Evolutionary conservation across 805 yeast genomes (phyloP), one percentile per base, ranked within the genome.

Genomic region (Wickerhamiella australiensis): DNA sequence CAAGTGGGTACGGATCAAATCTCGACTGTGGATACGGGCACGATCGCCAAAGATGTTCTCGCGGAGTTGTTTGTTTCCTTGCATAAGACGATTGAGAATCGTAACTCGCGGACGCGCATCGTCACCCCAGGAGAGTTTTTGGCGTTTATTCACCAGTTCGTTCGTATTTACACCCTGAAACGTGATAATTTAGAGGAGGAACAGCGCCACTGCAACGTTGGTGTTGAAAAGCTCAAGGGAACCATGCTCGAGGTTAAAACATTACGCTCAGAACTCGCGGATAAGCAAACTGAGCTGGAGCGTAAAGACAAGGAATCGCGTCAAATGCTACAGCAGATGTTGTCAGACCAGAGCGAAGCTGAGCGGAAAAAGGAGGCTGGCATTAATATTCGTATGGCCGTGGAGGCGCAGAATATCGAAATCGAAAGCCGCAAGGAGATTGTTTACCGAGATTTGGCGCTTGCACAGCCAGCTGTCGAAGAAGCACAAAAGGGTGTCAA

Each of bases 401-500:
- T 90, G 27, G 78, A 73, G 26, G 71, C 69, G 33, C 94, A 85
- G 56, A 90, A 85, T 48, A 59, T 60, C 2, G 77, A 75, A 48
- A 76, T 90, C 5, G 68, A 69, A 3, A 66, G 63, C 11, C 72
- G 94, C 31, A 72, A 77, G 53, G 61, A 63, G 0, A 56, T 60
- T 1, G 95, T 85, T 0, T 60, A 77, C 65, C 61, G 65, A 5
- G 90, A 85, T 50, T 69, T 90, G n/a, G 78, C 75, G 13, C 66
- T 70, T 5, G 94, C 88, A 0, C 92, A 86, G 59, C 96, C 96
- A 0, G 81, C 92, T 0, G 81, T 88, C 5, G 50, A 75, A 2
- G 94, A 82, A 54, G 97, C 97, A 0, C 83, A 82, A 58, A 69
- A 75, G 53, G 94, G 95, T 13, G 97, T 90, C n/a, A 82, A 83